Percentiles rank a stretch among this genome's conserved stretches.
phyloP scores from a whole-genome alignment of 2,329 filamentous ascomycete genomes.

The Trichoderma koningiopsis region DNA sequence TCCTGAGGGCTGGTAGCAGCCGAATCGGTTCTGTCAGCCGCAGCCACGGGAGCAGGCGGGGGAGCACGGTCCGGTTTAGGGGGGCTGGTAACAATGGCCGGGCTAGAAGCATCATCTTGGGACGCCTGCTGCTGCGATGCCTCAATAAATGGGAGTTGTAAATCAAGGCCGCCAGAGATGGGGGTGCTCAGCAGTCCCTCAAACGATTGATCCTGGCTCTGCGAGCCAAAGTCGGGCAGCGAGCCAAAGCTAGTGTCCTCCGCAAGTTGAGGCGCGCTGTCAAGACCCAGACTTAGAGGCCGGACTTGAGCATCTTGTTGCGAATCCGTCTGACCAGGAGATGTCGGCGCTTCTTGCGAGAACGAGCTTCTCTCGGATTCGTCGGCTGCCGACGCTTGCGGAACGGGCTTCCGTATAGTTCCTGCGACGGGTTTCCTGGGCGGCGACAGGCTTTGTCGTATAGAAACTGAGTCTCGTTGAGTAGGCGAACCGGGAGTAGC shows the following conservation, averaged over 20 bases:
- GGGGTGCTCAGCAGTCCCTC: conserved; percentile 9
- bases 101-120: conserved; percentile 14
- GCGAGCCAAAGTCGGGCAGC: conserved; percentile 32
- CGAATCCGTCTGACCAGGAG: conserved; percentile 59
- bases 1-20: conserved; percentile 40
- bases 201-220: conserved; percentile 18
- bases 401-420: conserved; percentile 42
- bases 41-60: conserved; percentile 28
- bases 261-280: conserved; percentile 43
- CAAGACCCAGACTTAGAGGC: conserved; percentile 49
- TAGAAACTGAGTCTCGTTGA: conserved; percentile 14
- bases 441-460: conserved; percentile 21
- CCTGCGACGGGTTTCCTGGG: conserved; percentile 30
- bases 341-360: conserved; percentile 55
- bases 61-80: conserved; percentile 28
- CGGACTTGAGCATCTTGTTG: conserved; percentile 55
- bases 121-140: conserved; percentile 2
- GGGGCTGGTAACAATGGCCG: conserved; percentile 27
- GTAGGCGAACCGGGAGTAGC: conserved; percentile 32
- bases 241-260: conserved; percentile 33
- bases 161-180: conserved; percentile 4
- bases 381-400: conserved; percentile 34
- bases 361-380: conserved; percentile 43
- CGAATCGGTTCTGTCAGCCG: conserved; percentile 36
- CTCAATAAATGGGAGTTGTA: conserved; percentile 16